Conservation (phyloP, 208 protist species). For the Spongospora subterranea region DNA sequence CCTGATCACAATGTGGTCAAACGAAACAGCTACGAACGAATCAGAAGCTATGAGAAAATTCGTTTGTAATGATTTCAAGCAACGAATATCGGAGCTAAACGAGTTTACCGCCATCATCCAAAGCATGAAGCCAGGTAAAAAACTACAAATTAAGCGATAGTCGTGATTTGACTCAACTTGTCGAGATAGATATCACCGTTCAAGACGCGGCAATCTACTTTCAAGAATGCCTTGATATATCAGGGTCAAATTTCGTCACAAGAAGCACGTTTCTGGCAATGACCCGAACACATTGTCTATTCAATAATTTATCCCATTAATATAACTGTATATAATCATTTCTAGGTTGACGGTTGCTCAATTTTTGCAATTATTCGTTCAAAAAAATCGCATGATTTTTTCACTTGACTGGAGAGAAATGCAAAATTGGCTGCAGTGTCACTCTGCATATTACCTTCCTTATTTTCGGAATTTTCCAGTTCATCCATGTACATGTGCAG, state of each 20-base stretch:
- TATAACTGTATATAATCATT: neutral
- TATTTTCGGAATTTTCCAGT: neutral
- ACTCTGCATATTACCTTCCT: neutral
- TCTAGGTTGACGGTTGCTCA: neutral
- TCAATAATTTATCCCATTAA: constrained; percentile 3
- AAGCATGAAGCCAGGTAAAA: neutral
- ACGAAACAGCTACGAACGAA: neutral
- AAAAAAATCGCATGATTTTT: neutral
- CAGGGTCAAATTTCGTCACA: constrained; percentile 27
- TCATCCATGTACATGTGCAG: constrained; percentile 28
- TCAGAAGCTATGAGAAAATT: constrained; percentile 13
- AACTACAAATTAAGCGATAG: neutral
- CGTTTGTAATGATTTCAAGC: constrained; percentile 55
- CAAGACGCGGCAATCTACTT: constrained; percentile 43
- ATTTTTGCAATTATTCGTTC: neutral
- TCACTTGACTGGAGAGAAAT: neutral
- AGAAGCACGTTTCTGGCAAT: constrained; percentile 34
- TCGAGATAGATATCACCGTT: constrained; percentile 26
- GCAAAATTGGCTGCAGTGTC: neutral
- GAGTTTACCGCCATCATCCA: constrained; percentile 38
- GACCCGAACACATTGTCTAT: neutral
- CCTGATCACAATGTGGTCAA: constrained; percentile 34
- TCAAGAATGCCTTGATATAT: constrained; percentile 52
- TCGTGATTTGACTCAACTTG: neutral
- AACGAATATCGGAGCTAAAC: constrained; percentile 4